These are phyloP conservation scores for Tricholoma terreum DNA, from an alignment of 768 basidiomycete species.

Conservation along the genomic window DNA sequence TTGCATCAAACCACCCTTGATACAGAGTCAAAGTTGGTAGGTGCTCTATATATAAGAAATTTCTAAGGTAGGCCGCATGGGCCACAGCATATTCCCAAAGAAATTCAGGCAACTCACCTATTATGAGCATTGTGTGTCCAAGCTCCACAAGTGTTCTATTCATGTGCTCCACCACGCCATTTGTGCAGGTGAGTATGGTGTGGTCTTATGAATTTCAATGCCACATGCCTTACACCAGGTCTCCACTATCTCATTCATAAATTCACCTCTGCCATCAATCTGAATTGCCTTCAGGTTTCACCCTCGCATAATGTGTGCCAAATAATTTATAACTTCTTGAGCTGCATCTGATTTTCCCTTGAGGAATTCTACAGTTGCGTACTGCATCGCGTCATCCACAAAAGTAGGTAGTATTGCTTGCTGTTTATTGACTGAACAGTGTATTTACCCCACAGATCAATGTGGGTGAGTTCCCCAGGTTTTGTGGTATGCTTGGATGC, in stretches of 20 bases:
- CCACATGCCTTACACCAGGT: slow-evolving; percentile 18
- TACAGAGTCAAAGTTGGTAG: too few relatives aligned
- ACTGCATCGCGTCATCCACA: slow-evolving; percentile 1
- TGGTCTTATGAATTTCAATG: slow-evolving; percentile 19
- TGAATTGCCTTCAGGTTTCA: background rate
- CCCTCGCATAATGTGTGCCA: background rate
- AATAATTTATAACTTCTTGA: background rate
- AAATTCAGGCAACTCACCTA: too few relatives aligned
- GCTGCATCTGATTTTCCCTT: background rate
- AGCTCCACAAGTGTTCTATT: too few relatives aligned
- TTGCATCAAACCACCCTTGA: too few relatives aligned
- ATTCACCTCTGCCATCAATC: slow-evolving; percentile 1
- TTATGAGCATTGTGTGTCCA: too few relatives aligned
- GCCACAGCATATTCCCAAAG: too few relatives aligned
- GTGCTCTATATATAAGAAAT: too few relatives aligned
- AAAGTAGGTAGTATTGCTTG: slow-evolving; percentile 8
- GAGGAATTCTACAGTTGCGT: background rate
- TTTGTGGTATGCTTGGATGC: background rate
- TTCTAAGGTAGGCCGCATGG: too few relatives aligned
- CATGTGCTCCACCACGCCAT: too few relatives aligned
- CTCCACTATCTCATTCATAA: background rate
- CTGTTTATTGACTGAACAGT: background rate
- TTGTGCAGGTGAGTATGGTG: slow-evolving; percentile 26
- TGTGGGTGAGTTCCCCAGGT: slow-evolving; percentile 7
- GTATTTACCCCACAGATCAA: slow-evolving; percentile 8